phyloP scores from a whole-genome alignment of 2,329 filamentous ascomycete species.

The Thielaviopsis cerberus region DNA sequence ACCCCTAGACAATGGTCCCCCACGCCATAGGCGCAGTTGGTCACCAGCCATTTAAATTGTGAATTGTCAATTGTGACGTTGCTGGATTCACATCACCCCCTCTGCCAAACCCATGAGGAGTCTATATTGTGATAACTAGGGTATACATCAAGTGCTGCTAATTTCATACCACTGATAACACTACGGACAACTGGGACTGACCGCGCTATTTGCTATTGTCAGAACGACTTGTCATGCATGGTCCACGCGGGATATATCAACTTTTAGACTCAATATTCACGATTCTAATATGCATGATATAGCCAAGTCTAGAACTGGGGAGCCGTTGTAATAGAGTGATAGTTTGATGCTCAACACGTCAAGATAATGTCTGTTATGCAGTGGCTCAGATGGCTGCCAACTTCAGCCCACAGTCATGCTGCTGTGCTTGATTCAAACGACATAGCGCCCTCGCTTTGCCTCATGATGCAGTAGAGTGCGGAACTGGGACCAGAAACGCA shows the following conservation, averaged over 20 bases:
- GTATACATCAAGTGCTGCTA: too few relatives aligned
- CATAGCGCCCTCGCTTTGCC: background rate
- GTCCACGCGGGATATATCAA: background rate
- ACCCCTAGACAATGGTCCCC: background rate
- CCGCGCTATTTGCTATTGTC: background rate
- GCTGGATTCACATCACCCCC: background rate
- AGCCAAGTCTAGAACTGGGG: background rate
- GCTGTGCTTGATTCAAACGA: background rate
- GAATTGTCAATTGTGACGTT: background rate
- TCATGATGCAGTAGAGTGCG: background rate
- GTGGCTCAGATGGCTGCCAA: background rate
- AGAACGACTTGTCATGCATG: background rate
- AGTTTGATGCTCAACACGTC: background rate
- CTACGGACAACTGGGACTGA: background rate
- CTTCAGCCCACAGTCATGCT: background rate
- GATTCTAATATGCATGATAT: background rate
- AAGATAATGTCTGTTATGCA: background rate
- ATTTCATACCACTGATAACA: background rate
- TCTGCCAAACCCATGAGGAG: background rate
- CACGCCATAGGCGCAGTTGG: background rate
- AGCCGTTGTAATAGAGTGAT: background rate
- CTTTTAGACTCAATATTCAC: background rate
- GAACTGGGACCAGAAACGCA: background rate
- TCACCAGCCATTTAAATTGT: background rate
- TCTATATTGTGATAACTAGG: too few relatives aligned